These are phyloP conservation scores for Aspergillus texensis DNA, from an alignment of 2,329 filamentous ascomycete genomes.

Conservation along the genomic window DNA sequence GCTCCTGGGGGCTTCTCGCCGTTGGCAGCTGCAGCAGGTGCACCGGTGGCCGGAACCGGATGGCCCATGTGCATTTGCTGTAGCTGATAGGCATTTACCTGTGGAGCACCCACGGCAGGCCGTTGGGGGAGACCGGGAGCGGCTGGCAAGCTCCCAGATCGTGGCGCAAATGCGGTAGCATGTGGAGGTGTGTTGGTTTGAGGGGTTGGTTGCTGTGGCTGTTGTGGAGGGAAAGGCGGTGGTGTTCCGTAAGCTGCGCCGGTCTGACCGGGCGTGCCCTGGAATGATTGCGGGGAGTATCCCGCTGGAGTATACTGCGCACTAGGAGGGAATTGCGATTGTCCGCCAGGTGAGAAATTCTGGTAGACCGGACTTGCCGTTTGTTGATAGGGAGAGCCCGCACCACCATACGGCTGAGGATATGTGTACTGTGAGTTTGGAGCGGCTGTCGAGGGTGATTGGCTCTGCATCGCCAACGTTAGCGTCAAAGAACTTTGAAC, in stretches of 20 bases:
- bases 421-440: slow-evolving; percentile 41
- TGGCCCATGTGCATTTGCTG: slow-evolving; percentile 61
- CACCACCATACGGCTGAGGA: slow-evolving; percentile 46
- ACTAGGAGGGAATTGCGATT: slow-evolving; percentile 36
- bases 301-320: slow-evolving; percentile 35
- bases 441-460: slow-evolving; percentile 44
- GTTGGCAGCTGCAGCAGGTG: slow-evolving; percentile 30
- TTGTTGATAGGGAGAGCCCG: slow-evolving; percentile 47
- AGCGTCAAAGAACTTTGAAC: slow-evolving; percentile 2
- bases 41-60: slow-evolving; percentile 34
- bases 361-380: slow-evolving; percentile 41
- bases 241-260: slow-evolving; percentile 44
- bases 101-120: slow-evolving; percentile 59
- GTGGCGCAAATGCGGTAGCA: slow-evolving; percentile 43
- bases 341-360: slow-evolving; percentile 39
- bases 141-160: slow-evolving; percentile 58
- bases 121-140: slow-evolving; percentile 63
- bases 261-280: slow-evolving; percentile 28
- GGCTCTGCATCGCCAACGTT: slow-evolving; percentile 32
- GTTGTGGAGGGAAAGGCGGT: slow-evolving; percentile 46
- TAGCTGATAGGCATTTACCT: slow-evolving; percentile 57
- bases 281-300: slow-evolving; percentile 36
- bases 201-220: slow-evolving; percentile 40
- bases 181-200: slow-evolving; percentile 49
- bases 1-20: slow-evolving; percentile 28